Evolutionary conservation across 352 stramenopile genomes (phyloP).

Genomic region (Pythium dissotocum): DNA sequence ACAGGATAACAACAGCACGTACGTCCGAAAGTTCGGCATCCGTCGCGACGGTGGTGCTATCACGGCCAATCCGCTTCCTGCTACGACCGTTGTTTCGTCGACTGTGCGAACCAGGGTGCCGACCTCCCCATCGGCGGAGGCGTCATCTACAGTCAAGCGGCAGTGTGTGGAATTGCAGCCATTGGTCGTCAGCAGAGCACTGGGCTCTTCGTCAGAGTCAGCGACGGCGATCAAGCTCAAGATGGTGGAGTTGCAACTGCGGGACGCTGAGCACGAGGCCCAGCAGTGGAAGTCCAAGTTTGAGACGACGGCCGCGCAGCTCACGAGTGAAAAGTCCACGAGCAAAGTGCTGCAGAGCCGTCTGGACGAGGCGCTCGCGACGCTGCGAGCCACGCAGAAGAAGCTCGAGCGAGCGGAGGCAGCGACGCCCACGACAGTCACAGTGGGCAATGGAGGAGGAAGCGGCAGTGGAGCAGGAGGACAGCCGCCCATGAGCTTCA

Average conservation of each 20-base stretch:
- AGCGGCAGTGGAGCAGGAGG: neutral
- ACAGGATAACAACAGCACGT: no score
- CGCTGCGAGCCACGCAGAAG: slow-evolving; percentile 8
- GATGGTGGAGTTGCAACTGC: neutral
- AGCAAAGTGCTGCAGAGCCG: slow-evolving; percentile 10
- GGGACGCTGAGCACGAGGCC: neutral
- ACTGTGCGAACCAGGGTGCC: no score
- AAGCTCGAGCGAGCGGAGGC: slow-evolving; percentile 5
- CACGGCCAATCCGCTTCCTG: no score
- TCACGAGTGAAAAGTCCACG: slow-evolving; percentile 7
- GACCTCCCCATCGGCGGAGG: no score
- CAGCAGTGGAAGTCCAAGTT: slow-evolving; percentile 10
- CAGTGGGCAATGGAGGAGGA: slow-evolving; percentile 12
- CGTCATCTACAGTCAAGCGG: neutral
- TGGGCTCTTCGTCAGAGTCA: no score
- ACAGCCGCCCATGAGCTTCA: slow-evolving; percentile 8
- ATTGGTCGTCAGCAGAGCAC: no score
- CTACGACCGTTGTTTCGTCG: no score
- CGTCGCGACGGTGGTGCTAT: no score
- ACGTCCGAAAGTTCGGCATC: no score
- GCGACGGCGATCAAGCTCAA: no score
- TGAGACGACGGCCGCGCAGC: slow-evolving; percentile 12
- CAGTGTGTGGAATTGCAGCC: neutral
- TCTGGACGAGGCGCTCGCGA: slow-evolving; percentile 9
- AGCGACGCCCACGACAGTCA: neutral